Base-by-base conservation (phyloP, 345 rosid species). In the Physaria fendleri region DNA sequence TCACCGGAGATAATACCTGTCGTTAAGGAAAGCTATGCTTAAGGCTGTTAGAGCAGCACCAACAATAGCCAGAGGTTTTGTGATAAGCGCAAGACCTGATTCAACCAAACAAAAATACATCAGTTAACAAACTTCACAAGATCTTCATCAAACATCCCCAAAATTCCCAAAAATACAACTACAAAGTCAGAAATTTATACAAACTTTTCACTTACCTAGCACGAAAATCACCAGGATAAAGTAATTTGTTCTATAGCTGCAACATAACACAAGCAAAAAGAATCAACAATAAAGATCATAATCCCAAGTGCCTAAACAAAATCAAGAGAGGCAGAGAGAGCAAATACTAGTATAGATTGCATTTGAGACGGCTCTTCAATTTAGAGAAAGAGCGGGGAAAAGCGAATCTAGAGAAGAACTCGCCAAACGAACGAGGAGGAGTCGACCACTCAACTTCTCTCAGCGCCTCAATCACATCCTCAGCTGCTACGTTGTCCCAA, bases 371-470 rank as follows among this genome's bases (percentile, higher is more conserved):
- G 35, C 66, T 71, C 38, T 35, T 71, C 75, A 71, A 71, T 33
- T 71, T 71, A 22, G 70, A 59, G 61, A 71, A 64, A 47, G 75
- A 71, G 23, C 75, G 71, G 51, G 75, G 75, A 13, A 71, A 64
- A 0, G 75, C 66, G 66, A 71, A 71, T 71, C 71, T 64, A 41
- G 71, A 71, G 66, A 71, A 71, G 56, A 71, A 71, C 49, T 71
- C 75, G 27, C 44, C 37, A 6, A 71, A 51, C 0, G 75, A 59
- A 58, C 75, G 75, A 57, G 75, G 75, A 58, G 56, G 66, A 1
- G 71, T 57, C 66, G 75, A 71, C 75, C 75, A 71, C 22, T 71
- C 75, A 9, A 71, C 75, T 65, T 71, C 75, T 52, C 75, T 71
- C 0, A 71, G 4, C 30, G 75, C 75, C 55, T 71, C 75, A n/a